A percentile compares a stretch with the other conserved stretches of the same genome.
phyloP scores from a whole-genome alignment of 2,329 filamentous ascomycete genomes.

The Colletotrichum sp. region DNA sequence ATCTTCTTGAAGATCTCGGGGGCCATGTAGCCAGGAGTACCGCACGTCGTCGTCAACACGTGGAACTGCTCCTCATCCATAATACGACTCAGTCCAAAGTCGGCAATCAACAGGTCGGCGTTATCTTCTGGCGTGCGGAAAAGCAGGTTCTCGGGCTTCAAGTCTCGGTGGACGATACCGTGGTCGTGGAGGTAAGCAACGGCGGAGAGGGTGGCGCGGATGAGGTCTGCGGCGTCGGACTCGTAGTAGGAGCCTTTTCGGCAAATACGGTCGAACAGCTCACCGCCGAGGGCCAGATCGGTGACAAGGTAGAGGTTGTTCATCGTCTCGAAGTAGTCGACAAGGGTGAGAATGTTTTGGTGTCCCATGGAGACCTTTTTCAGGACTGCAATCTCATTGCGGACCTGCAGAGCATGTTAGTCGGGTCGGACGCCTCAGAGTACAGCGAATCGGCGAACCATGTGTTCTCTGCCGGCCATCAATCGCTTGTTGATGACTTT shows the following conservation, averaged over 20 bases:
- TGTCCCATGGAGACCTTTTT: conserved; percentile 99
- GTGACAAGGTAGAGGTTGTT: conserved; percentile 99
- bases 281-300: conserved; percentile 92
- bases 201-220: conserved; percentile 93
- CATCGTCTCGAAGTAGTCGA: conserved; percentile 99
- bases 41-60: conserved; percentile 95
- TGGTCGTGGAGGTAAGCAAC: conserved; percentile 98
- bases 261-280: conserved; percentile 98
- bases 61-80: conserved; percentile 99
- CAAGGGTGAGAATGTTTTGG: conserved; percentile 95
- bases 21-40: conserved; percentile 98
- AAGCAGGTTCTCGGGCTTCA: conserved; percentile 96
- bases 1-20: conserved; percentile 99
- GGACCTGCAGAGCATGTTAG: conserved; percentile 63
- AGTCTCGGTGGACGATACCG: conserved; percentile 95
- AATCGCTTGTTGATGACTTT: conserved; percentile 99
- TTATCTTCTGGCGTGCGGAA: conserved; percentile 98
- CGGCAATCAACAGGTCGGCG: conserved; percentile 93
- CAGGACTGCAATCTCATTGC: conserved; percentile 96
- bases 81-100: conserved; percentile 94
- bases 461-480: conserved; percentile 97
- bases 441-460: conserved; percentile 63
- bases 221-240: conserved; percentile 92
- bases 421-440: not conserved
- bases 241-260: conserved; percentile 99